Base-by-base conservation (phyloP, 2,329 filamentous ascomycete genomes). In the Nakataea oryzae region DNA sequence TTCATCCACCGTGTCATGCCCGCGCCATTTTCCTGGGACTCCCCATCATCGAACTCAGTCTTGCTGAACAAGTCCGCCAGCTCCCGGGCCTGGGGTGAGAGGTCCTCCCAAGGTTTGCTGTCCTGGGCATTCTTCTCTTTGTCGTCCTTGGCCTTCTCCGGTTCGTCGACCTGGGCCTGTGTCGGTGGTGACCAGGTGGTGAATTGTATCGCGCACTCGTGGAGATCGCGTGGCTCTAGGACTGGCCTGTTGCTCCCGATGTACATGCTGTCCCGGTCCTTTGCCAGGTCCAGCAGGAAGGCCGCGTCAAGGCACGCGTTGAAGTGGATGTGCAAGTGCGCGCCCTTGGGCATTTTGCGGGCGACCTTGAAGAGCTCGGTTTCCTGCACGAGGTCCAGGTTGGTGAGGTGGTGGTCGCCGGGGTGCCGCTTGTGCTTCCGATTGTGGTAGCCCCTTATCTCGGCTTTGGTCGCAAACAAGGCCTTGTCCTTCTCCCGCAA, bases 261-360 rank as follows among this genome's bases (percentile, higher is more conserved):
- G 69, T 85, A 90, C 86, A 92, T 90, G 66, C 81, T 81, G 1
- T 80, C 69, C 77, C 86, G 84, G 6, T 65, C 76, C 76, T 77
- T 81, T 66, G 76, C 83, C 66, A 77, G 76, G 28, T 76, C 73
- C 14, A 91, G 76, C 26, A 91, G 75, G 6, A 85, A 78, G 2
- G 76, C 71, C 12, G 88, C 86, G 17, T 78, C 75, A 5, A 91
- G 75, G 64, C 88, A 89, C n/a, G 88, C 82, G 70, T 91, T 92
- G 77, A 90, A 91, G 71, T 92, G 89, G 28, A 91, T 82, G 71
- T 92, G 89, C 28, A 91, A 76, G 69, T 91, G 86, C 0, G 82
- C 81, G 2, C 88, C 89, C 72, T 92, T 92, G 55, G 89, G 89
- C 77, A 89, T 81, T 62, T 72, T 69, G 34, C 75, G 75, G 7